Evolutionary conservation across 148 eudicot species (phyloP).

Genomic region (Rheum nobile): DNA sequence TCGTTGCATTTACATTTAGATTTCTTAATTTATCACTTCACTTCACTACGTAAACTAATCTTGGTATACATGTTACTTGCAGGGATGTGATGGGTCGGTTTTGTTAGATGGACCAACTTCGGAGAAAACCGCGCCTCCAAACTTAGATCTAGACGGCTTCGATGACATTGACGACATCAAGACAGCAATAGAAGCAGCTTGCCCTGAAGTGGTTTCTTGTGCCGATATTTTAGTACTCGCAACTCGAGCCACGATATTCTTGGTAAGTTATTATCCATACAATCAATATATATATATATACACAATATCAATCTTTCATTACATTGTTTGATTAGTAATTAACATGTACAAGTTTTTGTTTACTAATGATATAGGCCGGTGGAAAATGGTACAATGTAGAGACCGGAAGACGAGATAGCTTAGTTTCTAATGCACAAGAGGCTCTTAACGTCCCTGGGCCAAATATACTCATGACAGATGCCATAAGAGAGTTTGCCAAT

Average conservation of each 20-base stretch:
- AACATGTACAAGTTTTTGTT: not conserved
- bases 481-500: slow-evolving; percentile 16
- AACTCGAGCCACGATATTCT: slow-evolving; percentile 43
- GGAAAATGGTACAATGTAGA: slow-evolving; percentile 33
- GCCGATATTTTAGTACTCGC: slow-evolving; percentile 79
- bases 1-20: not conserved
- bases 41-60: not conserved
- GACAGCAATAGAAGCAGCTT: slow-evolving; percentile 55
- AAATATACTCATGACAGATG: slow-evolving; percentile 13
- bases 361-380: slow-evolving; percentile 29
- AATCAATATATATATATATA: not conserved
- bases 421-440: slow-evolving; percentile 25
- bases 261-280: slow-evolving; percentile 32
- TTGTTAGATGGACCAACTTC: slow-evolving; percentile 58
- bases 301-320: not conserved
- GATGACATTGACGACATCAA: slow-evolving; percentile 74
- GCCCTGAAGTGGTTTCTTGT: slow-evolving; percentile 80
- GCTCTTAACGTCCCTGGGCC: slow-evolving; percentile 23
- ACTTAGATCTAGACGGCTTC: slow-evolving; percentile 66
- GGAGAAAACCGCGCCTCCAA: slow-evolving; percentile 57
- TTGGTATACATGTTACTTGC: not conserved
- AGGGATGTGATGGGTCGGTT: slow-evolving; percentile 89
- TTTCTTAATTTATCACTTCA: not conserved
- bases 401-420: slow-evolving; percentile 49
- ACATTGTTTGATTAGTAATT: not conserved